A percentile compares a stretch with the other conserved stretches of the same genome.
Evolutionary conservation across 345 rosid genomes (phyloP).

Genomic region (Lumnitzera racemosa): DNA sequence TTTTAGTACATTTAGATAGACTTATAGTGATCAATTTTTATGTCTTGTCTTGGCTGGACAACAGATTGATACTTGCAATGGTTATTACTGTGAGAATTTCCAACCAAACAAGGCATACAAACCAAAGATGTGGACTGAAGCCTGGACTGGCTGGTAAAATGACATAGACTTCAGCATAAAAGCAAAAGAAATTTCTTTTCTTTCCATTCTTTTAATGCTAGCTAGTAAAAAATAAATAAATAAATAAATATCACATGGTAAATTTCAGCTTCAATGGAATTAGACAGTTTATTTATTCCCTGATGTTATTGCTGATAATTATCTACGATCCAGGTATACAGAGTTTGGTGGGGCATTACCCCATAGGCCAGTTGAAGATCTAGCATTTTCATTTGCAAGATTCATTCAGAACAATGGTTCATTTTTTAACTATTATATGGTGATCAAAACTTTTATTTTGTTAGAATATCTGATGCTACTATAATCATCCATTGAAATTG

Average conservation of each 20-base stretch:
- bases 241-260: too few species aligned
- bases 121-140: constrained; percentile 96
- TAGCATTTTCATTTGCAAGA: constrained; percentile 71
- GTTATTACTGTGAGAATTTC: constrained; percentile 75
- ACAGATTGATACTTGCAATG: constrained; percentile 89
- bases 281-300: too few species aligned
- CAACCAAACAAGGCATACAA: constrained; percentile 50
- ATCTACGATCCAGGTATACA: constrained; percentile 33
- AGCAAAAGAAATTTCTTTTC: too few species aligned
- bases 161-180: background rate
- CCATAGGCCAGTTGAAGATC: constrained; percentile 71
- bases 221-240: too few species aligned
- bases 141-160: constrained; percentile 88
- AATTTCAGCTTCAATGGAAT: too few species aligned
- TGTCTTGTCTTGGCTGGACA: background rate
- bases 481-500: background rate
- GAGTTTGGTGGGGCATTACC: constrained; percentile 73
- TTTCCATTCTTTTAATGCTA: too few species aligned
- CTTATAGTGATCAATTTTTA: constrained; percentile 1
- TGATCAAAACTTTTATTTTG: constrained; percentile 10
- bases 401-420: constrained; percentile 83
- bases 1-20: background rate
- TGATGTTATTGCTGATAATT: too few species aligned
- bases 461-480: background rate
- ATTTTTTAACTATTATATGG: constrained; percentile 84